Evolutionary conservation across 75 land plant species (phyloP).

Genomic region (Cryptomeria japonica): DNA sequence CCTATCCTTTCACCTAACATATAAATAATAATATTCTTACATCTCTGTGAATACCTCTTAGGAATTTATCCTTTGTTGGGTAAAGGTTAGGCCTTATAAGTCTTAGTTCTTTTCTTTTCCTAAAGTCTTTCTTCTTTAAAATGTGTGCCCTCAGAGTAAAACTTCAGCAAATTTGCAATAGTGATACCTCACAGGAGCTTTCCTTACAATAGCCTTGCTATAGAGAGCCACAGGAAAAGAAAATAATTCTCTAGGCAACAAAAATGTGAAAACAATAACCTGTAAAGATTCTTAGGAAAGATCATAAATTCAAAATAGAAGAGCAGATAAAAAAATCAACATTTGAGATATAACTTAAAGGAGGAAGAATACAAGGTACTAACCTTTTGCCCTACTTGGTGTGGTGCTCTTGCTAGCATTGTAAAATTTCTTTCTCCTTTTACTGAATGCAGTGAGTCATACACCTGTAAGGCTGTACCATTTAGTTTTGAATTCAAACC

Average conservation of each 20-base stretch:
- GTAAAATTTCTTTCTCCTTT: neutral
- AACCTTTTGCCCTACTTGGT: neutral
- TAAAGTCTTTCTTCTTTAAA: too few species aligned
- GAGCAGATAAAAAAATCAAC: neutral
- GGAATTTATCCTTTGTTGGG: too few species aligned
- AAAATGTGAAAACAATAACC: neutral
- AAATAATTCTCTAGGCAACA: neutral
- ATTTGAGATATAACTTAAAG: neutral
- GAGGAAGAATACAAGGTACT: neutral
- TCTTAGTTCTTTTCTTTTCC: too few species aligned
- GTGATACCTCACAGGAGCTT: neutral
- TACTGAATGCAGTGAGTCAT: neutral
- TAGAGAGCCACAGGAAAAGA: neutral
- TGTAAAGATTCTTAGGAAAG: neutral
- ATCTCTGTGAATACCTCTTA: too few species aligned
- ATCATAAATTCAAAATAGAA: neutral
- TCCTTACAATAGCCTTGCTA: neutral
- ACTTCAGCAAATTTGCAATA: neutral
- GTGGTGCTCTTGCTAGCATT: neutral
- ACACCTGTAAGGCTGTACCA: neutral
- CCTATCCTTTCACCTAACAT: neutral
- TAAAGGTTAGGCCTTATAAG: too few species aligned
- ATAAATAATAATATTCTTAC: too few species aligned
- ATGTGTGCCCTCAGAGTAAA: neutral
- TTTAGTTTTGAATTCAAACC: neutral